These are phyloP conservation scores for Plectosphaerella cucumerina DNA, from an alignment of 2,329 filamentous ascomycete genomes.

Conservation along the genomic window DNA sequence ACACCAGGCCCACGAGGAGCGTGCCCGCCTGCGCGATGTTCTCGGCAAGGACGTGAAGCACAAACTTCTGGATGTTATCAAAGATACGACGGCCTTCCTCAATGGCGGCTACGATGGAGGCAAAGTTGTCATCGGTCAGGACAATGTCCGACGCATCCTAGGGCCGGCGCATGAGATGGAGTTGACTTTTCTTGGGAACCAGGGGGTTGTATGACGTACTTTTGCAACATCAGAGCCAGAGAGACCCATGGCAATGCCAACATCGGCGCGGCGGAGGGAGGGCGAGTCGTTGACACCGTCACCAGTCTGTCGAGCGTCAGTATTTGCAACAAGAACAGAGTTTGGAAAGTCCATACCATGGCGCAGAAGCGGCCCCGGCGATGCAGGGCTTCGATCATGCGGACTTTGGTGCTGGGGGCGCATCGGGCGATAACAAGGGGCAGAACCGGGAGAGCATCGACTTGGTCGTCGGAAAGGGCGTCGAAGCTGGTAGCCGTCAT, in stretches of 20 bases:
- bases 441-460: constrained; percentile 54
- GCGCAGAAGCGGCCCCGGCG: constrained; percentile 56
- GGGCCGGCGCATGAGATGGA: not conserved
- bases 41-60: constrained; percentile 55
- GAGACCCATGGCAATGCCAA: constrained; percentile 63
- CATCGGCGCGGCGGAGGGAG: constrained; percentile 58
- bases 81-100: constrained; percentile 63
- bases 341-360: constrained; percentile 28
- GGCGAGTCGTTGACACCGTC: constrained; percentile 65
- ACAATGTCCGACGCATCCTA: constrained; percentile 58
- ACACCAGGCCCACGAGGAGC: constrained; percentile 59
- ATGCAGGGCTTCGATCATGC: constrained; percentile 61
- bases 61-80: constrained; percentile 63
- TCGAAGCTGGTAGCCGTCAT: constrained; percentile 60
- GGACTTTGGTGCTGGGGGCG: constrained; percentile 61
- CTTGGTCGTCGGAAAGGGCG: constrained; percentile 51
- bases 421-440: constrained; percentile 62
- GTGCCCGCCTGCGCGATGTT: constrained; percentile 61
- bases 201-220: constrained; percentile 2
- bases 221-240: constrained; percentile 60
- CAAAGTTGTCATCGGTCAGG: constrained; percentile 63
- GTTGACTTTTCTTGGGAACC: too few relatives aligned
- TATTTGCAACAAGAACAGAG: too few relatives aligned
- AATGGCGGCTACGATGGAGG: constrained; percentile 58
- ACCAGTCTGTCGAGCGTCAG: constrained; percentile 40